Base-by-base conservation (phyloP, 305 asterid genomes). In the Fraxinus ornus region DNA sequence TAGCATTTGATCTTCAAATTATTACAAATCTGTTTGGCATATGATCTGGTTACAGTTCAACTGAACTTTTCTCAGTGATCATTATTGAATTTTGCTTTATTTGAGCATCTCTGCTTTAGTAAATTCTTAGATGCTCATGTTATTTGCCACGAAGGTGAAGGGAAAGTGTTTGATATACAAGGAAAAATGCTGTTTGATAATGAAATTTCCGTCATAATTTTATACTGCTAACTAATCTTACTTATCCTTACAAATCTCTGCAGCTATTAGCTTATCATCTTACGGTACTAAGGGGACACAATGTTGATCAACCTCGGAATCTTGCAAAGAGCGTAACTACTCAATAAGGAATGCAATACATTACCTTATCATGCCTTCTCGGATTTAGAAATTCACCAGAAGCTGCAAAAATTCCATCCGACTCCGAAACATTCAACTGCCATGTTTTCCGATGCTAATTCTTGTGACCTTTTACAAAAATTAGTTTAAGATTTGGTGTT, bases 261-360 rank as follows among this genome's bases (percentile, higher is more conserved):
- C 95, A 95, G 98, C 91, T 95, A 86, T 86, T 94, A 93, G 98
- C 99, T 1, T 95, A 94, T 89, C 99, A 94, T 82, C 93, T 95
- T 60, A 95, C 98, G 8, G 98, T 95, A 71, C 89, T 94, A 41
- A 93, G 98, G 19, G 99, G 98, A 78, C 89, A 88, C 90, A 92
- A 95, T 24, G 99, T 95, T 21, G 99, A 95, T 82, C 99, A 94
- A 88, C 99, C 99, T 10, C 95, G 98, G 79, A 95, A 95, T 90
- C 99, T 95, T 82, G 98, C 99, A 24, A 95, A 95, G 86, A 95
- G 99, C 78, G 99, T 95, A 84, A 95, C 99, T 28, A 94, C 99
- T 9, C 95, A 95, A 79, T 95, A 90, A 93, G 39, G n/a, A 78
- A 73, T 26, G 55, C 36, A n/a, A 19, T 62, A 41, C 9, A 55